phyloP scores from a whole-genome alignment of 345 rosid genomes.

The Kernera saxatilis region DNA sequence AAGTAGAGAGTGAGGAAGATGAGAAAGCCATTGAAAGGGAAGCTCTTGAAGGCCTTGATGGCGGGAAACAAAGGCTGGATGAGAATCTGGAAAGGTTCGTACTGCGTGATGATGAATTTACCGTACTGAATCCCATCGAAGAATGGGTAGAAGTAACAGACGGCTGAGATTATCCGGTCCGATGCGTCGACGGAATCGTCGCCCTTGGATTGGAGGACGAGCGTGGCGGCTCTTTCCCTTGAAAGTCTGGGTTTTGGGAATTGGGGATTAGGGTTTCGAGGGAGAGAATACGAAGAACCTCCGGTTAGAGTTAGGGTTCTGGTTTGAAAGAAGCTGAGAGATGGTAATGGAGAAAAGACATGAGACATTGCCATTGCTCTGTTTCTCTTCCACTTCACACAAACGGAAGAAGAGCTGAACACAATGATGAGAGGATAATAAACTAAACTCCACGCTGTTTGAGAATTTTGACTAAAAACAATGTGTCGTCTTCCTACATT shows the following conservation, averaged over 20 bases:
- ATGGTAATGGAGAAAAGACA: constrained; percentile 32
- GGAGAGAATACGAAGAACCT: constrained; percentile 20
- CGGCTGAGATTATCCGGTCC: constrained; percentile 80
- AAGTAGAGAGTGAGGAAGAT: constrained; percentile 77
- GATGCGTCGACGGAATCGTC: constrained; percentile 64
- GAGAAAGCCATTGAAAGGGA: constrained; percentile 80
- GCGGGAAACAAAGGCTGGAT: constrained; percentile 80
- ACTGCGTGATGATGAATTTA: constrained; percentile 69
- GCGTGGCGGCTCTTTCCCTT: constrained; percentile 18
- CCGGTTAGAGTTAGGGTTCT: constrained; percentile 18
- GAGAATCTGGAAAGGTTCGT: constrained; percentile 54
- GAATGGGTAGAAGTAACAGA: constrained; percentile 90
- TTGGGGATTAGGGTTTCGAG: constrained; percentile 17
- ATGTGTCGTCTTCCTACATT: neutral
- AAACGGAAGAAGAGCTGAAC: neutral
- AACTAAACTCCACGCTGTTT: constrained; percentile 20
- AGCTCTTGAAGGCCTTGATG: constrained; percentile 72
- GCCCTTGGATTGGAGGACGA: constrained; percentile 45
- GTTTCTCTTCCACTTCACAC: constrained; percentile 17
- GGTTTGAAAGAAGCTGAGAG: constrained; percentile 26
- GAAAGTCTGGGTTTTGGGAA: constrained; percentile 8
- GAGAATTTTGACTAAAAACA: neutral
- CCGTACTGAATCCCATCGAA: constrained; percentile 93
- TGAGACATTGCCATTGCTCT: constrained; percentile 41
- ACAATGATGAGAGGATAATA: constrained; percentile 23